phyloP scores from a whole-genome alignment of 2,329 filamentous ascomycete species.

The Pseudogymnoascus sp. region DNA sequence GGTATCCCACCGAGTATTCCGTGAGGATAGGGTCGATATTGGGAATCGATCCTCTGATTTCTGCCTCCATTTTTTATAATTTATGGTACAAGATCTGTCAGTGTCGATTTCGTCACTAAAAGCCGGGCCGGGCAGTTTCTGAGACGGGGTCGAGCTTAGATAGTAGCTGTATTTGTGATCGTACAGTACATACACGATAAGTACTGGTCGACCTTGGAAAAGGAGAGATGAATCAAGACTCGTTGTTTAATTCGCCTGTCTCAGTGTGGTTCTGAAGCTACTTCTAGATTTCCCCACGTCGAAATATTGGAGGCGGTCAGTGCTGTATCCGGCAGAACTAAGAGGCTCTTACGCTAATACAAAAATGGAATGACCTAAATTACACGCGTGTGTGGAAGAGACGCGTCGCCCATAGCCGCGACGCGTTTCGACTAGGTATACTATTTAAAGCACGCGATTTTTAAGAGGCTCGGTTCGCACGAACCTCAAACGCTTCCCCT shows the following conservation, averaged over 20 bases:
- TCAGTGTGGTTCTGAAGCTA: slow-evolving; percentile 1
- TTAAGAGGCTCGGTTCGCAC: slow-evolving; percentile 7
- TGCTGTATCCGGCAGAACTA: slow-evolving; percentile 9
- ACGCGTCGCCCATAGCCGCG: neutral
- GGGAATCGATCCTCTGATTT: slow-evolving; percentile 76
- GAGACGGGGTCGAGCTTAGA: neutral
- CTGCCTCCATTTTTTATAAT: slow-evolving; percentile 63
- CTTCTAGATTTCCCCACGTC: slow-evolving; percentile 8
- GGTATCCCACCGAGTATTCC: slow-evolving; percentile 88
- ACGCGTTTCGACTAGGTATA: neutral
- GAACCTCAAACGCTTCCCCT: slow-evolving; percentile 5
- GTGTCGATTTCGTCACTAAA: neutral
- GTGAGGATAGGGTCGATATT: slow-evolving; percentile 83
- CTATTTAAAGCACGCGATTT: slow-evolving; percentile 8
- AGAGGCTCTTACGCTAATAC: slow-evolving; percentile 1
- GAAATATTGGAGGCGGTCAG: slow-evolving; percentile 11
- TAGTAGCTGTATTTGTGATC: slow-evolving; percentile 1
- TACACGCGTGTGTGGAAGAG: neutral
- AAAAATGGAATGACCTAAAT: neutral
- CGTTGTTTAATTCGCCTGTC: neutral
- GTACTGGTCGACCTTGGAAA: neutral
- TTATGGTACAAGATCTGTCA: neutral
- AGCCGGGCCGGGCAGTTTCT: neutral
- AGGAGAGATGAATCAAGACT: slow-evolving; percentile 8
- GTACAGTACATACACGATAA: neutral